Percentiles rank a stretch among this genome's conserved stretches.
Evolutionary conservation across 108 stramenopile species (phyloP).

Genomic region (Nannochloropsis salina): DNA sequence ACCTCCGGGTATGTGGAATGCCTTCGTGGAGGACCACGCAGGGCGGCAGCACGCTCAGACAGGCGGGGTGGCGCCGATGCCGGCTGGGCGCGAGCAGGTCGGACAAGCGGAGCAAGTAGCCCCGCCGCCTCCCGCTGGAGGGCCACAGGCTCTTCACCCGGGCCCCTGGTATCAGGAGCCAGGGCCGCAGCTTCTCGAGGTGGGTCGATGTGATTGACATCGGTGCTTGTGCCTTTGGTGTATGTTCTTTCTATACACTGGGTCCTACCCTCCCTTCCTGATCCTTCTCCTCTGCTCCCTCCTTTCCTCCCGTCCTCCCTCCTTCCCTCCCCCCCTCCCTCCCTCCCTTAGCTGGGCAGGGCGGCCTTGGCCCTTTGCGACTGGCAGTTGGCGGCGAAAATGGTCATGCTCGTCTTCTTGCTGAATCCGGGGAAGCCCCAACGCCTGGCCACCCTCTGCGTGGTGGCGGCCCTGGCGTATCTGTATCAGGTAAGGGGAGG

Average conservation of each 20-base stretch:
- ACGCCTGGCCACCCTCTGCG: neutral
- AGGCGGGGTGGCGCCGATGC: too few species aligned
- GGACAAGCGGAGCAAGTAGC: neutral
- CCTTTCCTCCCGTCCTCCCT: neutral
- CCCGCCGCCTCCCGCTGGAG: neutral
- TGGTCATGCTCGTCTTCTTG: neutral
- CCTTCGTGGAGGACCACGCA: too few species aligned
- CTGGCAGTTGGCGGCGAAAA: neutral
- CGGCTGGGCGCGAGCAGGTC: too few species aligned
- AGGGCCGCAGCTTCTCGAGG: neutral
- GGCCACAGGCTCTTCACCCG: neutral
- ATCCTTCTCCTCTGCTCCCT: neutral
- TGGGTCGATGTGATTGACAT: neutral
- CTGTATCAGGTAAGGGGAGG: neutral
- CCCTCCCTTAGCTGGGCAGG: neutral
- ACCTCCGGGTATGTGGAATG: too few species aligned
- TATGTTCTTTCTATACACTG: neutral
- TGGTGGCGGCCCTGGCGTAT: neutral
- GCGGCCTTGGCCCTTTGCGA: neutral
- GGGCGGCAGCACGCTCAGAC: too few species aligned
- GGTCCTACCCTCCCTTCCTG: neutral
- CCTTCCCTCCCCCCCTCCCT: neutral
- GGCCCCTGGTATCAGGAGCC: neutral
- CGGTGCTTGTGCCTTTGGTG: too few species aligned
- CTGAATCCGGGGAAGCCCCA: neutral